Percentiles rank a stretch among this genome's conserved stretches.
These are phyloP conservation scores for Plasmodium yoelii DNA, from an alignment of 169 alveolate species.

Conservation along the genomic window DNA sequence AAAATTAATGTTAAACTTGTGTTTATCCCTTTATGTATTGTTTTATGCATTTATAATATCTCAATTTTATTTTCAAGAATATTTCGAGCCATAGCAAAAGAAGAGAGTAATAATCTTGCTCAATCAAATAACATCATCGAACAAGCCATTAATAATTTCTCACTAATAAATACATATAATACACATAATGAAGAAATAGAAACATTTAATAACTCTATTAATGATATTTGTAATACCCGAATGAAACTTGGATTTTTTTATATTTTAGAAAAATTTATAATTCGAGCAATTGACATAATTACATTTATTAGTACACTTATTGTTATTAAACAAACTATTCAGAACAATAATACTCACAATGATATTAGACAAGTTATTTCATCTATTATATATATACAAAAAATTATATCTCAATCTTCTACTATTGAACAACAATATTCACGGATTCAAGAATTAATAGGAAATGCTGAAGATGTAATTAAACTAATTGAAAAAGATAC, in stretches of 20 bases:
- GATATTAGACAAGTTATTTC: slow-evolving; percentile 50
- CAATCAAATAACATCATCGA: slow-evolving; percentile 53
- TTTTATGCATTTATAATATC: slow-evolving; percentile 39
- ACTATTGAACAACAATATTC: slow-evolving; percentile 74
- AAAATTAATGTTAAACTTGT: slow-evolving; percentile 55
- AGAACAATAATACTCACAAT: slow-evolving; percentile 5
- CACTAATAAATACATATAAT: slow-evolving; percentile 48
- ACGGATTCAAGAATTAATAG: slow-evolving; percentile 69
- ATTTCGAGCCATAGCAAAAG: slow-evolving; percentile 61
- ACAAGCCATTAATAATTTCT: slow-evolving; percentile 28
- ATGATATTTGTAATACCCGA: slow-evolving; percentile 30
- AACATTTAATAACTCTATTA: slow-evolving; percentile 27
- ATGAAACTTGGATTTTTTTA: slow-evolving; percentile 64
- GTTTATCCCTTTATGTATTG: slow-evolving; percentile 51
- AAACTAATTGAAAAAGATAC: slow-evolving; percentile 53
- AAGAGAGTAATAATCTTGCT: slow-evolving; percentile 53
- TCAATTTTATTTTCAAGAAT: slow-evolving; percentile 57
- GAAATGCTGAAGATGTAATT: slow-evolving; percentile 58
- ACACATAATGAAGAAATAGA: slow-evolving; percentile 49
- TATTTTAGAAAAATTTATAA: slow-evolving; percentile 35
- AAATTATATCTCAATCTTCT: slow-evolving; percentile 57
- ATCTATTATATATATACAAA: slow-evolving; percentile 65
- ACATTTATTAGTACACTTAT: slow-evolving; percentile 46
- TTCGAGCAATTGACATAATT: slow-evolving; percentile 38
- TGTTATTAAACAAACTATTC: slow-evolving; percentile 23